Base-by-base conservation (phyloP, 805 yeast genomes). In the Teunomyces pallodes region DNA sequence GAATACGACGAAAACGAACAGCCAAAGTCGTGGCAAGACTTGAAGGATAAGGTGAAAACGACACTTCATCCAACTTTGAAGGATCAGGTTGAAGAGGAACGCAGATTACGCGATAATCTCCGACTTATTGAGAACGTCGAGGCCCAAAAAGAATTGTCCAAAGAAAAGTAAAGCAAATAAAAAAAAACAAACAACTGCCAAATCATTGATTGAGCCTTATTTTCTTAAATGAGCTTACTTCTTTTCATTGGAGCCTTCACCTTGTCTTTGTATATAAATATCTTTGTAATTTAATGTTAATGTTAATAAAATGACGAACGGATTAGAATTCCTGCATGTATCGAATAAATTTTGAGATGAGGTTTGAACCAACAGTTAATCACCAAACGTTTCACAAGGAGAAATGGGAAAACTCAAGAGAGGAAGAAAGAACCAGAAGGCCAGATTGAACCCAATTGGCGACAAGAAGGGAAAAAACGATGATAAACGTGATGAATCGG, bases 351-450 rank as follows among this genome's bases (percentile, higher is more conserved):
- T 29, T 28, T 28, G 43, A 40, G 32, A 28, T 40, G 43, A 40
- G 33, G 16, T 5, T 8, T 12, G 17, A 20, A 20, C 24, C 42
- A 10, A 28, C 27, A 9, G 12, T 32, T 17, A 9, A 33, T 9
- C 26, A 32, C 40, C 32, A 20, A 42, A 20, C 27, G 7, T 7
- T 26, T 33, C 31, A 29, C 36, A 28, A 40, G 12, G 20, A 9
- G 32, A 31, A 17, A 87, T 87, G 95, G 95, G 87, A 42, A 87
- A 86, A 66, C 76, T 87, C 36, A 87, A 84, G 75, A 85, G 81
- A 63, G 81, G 81, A 40, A 71, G 69, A 56, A 72, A 64, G 56
- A 69, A 61, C 48, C 65, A 65, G 46, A 60, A 58, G 41, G 64
- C 69, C 10, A 62, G 76, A 53, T 58, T 55, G 29, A 67, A 72